These are phyloP conservation scores for Symbiodinium natans DNA, from an alignment of 73 alveolate genomes.

Conservation along the genomic window DNA sequence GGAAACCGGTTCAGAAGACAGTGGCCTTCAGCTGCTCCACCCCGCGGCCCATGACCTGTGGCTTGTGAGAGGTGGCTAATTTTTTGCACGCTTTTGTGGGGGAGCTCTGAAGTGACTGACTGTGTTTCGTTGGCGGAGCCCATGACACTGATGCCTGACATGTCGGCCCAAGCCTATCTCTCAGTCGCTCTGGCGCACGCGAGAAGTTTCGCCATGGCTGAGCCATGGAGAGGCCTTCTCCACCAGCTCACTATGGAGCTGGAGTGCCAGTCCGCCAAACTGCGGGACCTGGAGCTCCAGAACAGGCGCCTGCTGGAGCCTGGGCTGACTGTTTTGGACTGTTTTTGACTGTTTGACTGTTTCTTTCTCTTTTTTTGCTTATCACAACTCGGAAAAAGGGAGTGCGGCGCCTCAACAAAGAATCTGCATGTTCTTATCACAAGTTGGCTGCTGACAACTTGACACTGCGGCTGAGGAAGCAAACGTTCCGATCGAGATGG, in stretches of 20 bases:
- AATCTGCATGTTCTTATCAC: too few relatives aligned
- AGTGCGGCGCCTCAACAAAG: too few relatives aligned
- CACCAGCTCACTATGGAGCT: slow-evolving; percentile 2
- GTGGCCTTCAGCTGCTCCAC: background rate
- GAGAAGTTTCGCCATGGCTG: slow-evolving; percentile 2
- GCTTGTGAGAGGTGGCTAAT: background rate
- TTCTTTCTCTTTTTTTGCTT: too few relatives aligned
- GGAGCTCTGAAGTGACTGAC: background rate
- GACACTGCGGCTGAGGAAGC: too few relatives aligned
- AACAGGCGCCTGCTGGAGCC: slow-evolving; percentile 45
- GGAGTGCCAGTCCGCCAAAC: slow-evolving; percentile 39
- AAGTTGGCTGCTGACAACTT: too few relatives aligned
- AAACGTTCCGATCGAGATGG: background rate
- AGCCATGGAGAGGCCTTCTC: slow-evolving; percentile 66
- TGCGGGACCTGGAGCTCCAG: slow-evolving; percentile 48
- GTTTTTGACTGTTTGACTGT: background rate
- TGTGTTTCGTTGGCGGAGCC: background rate
- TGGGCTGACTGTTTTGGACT: background rate
- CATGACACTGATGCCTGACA: background rate
- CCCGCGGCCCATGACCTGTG: slow-evolving; percentile 2
- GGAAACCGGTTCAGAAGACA: background rate
- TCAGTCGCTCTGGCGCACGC: background rate
- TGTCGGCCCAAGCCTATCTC: background rate
- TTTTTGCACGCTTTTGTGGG: background rate
- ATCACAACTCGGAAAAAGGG: too few relatives aligned